phyloP scores from a whole-genome alignment of 106 monocot species.

The Acanthochlamys bracteata region DNA sequence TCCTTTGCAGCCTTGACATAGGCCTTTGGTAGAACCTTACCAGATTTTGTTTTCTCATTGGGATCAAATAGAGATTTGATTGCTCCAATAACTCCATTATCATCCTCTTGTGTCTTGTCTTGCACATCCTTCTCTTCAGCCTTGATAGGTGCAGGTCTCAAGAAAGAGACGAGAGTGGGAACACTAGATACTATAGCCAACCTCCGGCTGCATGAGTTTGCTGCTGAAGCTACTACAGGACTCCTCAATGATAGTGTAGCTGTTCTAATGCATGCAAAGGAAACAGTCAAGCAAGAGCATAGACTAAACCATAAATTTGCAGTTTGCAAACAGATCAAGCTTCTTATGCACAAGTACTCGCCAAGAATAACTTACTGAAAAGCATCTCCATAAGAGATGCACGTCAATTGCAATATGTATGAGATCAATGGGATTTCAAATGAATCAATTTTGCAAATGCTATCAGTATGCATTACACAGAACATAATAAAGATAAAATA shows the following conservation, averaged over 20 bases:
- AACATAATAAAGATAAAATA: too few relatives aligned
- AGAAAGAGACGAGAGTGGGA: slow-evolving; percentile 20
- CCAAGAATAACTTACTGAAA: too few relatives aligned
- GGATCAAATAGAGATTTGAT: slow-evolving; percentile 76
- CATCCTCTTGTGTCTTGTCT: slow-evolving; percentile 22
- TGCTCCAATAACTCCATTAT: slow-evolving; percentile 35
- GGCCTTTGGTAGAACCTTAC: slow-evolving; percentile 80
- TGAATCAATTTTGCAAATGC: too few relatives aligned
- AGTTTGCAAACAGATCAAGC: too few relatives aligned
- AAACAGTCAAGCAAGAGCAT: not conserved
- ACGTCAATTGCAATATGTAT: too few relatives aligned
- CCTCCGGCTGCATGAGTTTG: slow-evolving; percentile 27
- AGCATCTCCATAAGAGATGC: too few relatives aligned
- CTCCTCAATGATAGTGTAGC: slow-evolving; percentile 20
- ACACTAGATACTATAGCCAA: slow-evolving; percentile 19
- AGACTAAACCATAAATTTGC: too few relatives aligned
- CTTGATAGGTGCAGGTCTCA: slow-evolving; percentile 20
- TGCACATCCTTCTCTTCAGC: slow-evolving; percentile 45
- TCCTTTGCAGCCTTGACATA: slow-evolving; percentile 83
- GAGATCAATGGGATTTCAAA: too few relatives aligned
- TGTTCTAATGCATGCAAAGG: slow-evolving; percentile 38
- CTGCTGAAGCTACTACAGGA: slow-evolving; percentile 8
- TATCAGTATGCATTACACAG: too few relatives aligned
- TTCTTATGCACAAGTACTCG: too few relatives aligned
- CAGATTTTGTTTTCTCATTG: slow-evolving; percentile 82